Evolutionary conservation across 768 basidiomycete species (phyloP), one percentile per base, ranked within the genome.

Genomic region (Chiua virens): DNA sequence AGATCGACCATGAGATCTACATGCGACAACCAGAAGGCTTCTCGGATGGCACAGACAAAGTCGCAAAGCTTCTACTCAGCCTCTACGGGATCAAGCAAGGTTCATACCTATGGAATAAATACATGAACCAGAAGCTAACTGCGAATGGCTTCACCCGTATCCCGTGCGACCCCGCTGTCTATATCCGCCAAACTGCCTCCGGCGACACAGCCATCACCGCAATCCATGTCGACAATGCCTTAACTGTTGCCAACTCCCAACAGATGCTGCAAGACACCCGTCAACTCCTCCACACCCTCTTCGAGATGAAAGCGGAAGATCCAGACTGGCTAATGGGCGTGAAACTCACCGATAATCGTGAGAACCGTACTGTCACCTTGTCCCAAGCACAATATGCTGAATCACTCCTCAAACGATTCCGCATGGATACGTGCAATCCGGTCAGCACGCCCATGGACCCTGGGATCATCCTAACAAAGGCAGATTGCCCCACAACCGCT

Each of bases 31-130:
- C n/a, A n/a, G n/a, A n/a, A n/a, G n/a, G n/a, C n/a, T n/a, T n/a
- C n/a, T n/a, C n/a, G n/a, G n/a, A n/a, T n/a, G n/a, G 8, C 59
- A 27, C 8, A 8, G 25, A 49, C 22, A 37, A 43, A 11, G 62
- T 70, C 15, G 61, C 65, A 30, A 40, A 41, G 2, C 60, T 75
- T 0, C 42, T 48, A 0, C 55, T 61, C 17, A 58, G 25, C 25
- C 25, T 79, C 4, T 79, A 79, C 44, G 70, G 78, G 4, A 27
- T 27, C 25, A 27, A 27, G 8, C 25, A 27, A 27, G 25, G 25
- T 4, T 4, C 25, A 4, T 0, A 66, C 77, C 8, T 27, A 27
- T 27, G 25, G 41, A 43, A 43, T 8, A 43, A 11, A 18, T 28
- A 8, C 42, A 42, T 27, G 25, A 4, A 27, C 8, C 5, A 27